These are phyloP conservation scores for Entomortierella chlamydospora DNA, from an alignment of 192 early-diverging fungal species.

Conservation along the genomic window DNA sequence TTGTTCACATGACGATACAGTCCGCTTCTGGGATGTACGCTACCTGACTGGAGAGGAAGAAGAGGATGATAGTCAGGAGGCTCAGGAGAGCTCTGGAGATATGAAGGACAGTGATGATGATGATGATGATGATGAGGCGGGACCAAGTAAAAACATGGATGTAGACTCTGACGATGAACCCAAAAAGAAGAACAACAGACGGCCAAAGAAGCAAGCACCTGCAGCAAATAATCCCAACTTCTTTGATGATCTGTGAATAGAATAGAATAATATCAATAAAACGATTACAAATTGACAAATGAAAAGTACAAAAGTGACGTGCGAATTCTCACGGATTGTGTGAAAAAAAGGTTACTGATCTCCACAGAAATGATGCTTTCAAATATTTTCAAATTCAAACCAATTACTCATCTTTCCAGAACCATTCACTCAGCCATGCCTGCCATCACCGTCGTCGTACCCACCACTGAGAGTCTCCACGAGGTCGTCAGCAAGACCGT, in stretches of 20 bases:
- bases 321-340: not conserved
- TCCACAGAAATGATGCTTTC: constrained; percentile 8
- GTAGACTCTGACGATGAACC: constrained; percentile 53
- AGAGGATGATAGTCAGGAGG: constrained; percentile 57
- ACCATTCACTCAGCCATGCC: constrained; percentile 28
- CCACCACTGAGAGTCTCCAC: constrained; percentile 23
- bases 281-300: not conserved
- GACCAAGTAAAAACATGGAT: constrained; percentile 35
- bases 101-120: constrained; percentile 60
- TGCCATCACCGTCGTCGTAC: constrained; percentile 34
- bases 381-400: not conserved
- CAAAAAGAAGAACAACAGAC: constrained; percentile 36
- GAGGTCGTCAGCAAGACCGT: constrained; percentile 22
- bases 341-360: not conserved
- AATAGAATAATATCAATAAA: too few species aligned
- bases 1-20: constrained; percentile 86
- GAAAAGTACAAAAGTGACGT: not conserved
- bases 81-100: constrained; percentile 61
- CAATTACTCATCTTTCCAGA: constrained; percentile 8
- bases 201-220: constrained; percentile 41
- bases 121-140: constrained; percentile 28
- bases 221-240: constrained; percentile 27
- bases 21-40: constrained; percentile 90
- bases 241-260: constrained; percentile 42
- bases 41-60: constrained; percentile 65